phyloP scores from a whole-genome alignment of 495 filamentous ascomycete genomes.

The Tuber calosporum region DNA sequence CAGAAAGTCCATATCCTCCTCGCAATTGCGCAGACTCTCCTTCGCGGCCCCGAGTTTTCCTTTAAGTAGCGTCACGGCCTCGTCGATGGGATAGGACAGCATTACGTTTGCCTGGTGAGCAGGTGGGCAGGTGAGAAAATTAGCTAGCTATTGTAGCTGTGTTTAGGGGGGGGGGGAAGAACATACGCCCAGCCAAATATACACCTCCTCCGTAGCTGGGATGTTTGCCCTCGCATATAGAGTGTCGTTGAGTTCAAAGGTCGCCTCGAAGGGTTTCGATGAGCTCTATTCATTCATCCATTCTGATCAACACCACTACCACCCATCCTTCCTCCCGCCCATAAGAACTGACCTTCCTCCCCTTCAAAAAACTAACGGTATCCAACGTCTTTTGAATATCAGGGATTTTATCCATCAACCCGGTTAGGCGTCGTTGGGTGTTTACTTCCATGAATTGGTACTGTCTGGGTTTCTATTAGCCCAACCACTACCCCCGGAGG shows the following conservation, averaged over 20 bases:
- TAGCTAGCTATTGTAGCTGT: not conserved
- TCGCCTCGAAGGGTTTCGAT: slow-evolving; percentile 69
- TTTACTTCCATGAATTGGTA: slow-evolving; percentile 99
- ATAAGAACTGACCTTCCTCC: slow-evolving; percentile 51
- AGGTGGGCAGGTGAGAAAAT: not conserved
- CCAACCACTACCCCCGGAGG: not conserved
- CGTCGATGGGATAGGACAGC: slow-evolving; percentile 83
- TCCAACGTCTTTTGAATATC: slow-evolving; percentile 98
- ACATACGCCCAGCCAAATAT: slow-evolving; percentile 83
- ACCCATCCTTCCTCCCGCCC: not conserved
- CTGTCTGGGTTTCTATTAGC: slow-evolving; percentile 53
- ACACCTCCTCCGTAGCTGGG: slow-evolving; percentile 81
- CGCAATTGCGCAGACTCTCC: slow-evolving; percentile 69
- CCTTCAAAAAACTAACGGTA: slow-evolving; percentile 74
- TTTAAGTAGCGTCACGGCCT: slow-evolving; percentile 71
- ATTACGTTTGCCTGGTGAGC: slow-evolving; percentile 84
- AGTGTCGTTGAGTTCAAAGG: slow-evolving; percentile 93
- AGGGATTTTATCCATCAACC: slow-evolving; percentile 88
- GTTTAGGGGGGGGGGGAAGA: slow-evolving; percentile 1
- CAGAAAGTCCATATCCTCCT: slow-evolving; percentile 94
- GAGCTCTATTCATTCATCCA: slow-evolving; percentile 33
- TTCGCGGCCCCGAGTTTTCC: slow-evolving; percentile 75
- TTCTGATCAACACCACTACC: slow-evolving; percentile 4
- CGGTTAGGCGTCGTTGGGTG: slow-evolving; percentile 69
- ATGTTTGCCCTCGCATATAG: slow-evolving; percentile 82